phyloP scores from a whole-genome alignment of 176 grass and related monocot species.

The Triticum turgidum region DNA sequence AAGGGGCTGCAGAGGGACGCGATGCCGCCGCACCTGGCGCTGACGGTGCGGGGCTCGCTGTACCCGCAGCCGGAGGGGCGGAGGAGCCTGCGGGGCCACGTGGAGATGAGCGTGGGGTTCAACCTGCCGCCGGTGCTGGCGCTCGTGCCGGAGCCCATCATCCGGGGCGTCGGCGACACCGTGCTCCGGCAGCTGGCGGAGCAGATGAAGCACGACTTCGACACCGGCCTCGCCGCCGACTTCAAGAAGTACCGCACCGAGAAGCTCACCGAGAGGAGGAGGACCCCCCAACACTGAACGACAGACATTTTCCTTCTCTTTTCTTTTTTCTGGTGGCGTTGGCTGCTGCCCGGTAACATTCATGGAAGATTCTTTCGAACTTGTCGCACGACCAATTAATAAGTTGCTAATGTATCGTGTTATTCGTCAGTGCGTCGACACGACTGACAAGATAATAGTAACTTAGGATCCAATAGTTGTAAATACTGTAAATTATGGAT shows the following conservation, averaged over 20 bases:
- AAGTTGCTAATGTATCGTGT: not conserved
- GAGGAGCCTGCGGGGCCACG: slow-evolving; percentile 48
- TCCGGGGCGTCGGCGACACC: slow-evolving; percentile 73
- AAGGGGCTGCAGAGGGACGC: slow-evolving; percentile 53
- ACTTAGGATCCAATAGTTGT: not conserved
- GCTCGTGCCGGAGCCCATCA: slow-evolving; percentile 65
- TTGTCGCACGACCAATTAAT: too few species aligned
- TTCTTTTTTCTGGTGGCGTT: not conserved
- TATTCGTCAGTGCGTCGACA: not conserved
- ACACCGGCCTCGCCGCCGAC: slow-evolving; percentile 51
- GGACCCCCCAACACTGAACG: not conserved
- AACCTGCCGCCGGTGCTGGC: slow-evolving; percentile 71
- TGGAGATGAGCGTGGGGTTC: slow-evolving; percentile 78
- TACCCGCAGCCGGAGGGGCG: slow-evolving; percentile 69
- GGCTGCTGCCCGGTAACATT: not conserved
- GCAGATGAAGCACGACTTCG: slow-evolving; percentile 82
- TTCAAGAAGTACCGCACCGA: slow-evolving; percentile 68
- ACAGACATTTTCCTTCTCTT: not conserved
- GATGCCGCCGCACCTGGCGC: slow-evolving; percentile 66
- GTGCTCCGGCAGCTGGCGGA: slow-evolving; percentile 64
- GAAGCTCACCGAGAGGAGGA: slow-evolving; percentile 45
- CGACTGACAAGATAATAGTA: not conserved
- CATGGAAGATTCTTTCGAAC: not conserved
- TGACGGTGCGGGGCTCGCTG: slow-evolving; percentile 61
- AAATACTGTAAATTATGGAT: not conserved